Percentiles rank a stretch among this genome's conserved stretches.
Evolutionary conservation across 495 filamentous ascomycete species (phyloP).

Genomic region (Neurospora hispaniola): DNA sequence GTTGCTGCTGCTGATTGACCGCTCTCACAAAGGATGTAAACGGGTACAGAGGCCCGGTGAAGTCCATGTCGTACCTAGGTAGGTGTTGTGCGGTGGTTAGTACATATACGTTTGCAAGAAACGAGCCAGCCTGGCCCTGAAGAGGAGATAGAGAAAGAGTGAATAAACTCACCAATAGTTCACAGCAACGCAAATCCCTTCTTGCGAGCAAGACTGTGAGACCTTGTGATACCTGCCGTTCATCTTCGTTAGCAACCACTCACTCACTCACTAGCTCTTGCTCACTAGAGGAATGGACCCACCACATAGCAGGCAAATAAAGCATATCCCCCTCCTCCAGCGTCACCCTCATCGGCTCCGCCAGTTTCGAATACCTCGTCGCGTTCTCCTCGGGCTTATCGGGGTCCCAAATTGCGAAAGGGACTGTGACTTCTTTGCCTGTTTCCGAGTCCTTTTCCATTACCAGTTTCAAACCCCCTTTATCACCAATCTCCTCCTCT

Average conservation of each 20-base stretch:
- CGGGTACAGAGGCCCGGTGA: slow-evolving; percentile 48
- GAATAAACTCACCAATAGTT: slow-evolving; percentile 59
- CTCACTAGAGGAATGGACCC: slow-evolving; percentile 8
- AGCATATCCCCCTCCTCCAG: slow-evolving; percentile 64
- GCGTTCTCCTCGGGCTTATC: slow-evolving; percentile 37
- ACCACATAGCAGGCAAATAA: slow-evolving; percentile 72
- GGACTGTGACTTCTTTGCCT: slow-evolving; percentile 32
- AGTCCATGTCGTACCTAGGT: slow-evolving; percentile 60
- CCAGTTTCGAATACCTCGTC: slow-evolving; percentile 45
- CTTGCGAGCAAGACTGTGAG: slow-evolving; percentile 48
- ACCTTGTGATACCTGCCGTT: slow-evolving; percentile 49
- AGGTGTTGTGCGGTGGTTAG: not conserved
- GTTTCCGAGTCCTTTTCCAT: slow-evolving; percentile 27
- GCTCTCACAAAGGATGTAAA: slow-evolving; percentile 42
- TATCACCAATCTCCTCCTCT: not conserved
- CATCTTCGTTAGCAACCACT: too few relatives aligned
- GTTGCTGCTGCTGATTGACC: slow-evolving; percentile 1
- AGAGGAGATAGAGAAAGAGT: too few relatives aligned
- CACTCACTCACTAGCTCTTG: too few relatives aligned
- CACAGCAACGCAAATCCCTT: slow-evolving; percentile 60
- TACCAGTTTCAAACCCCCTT: slow-evolving; percentile 22
- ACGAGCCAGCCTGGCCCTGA: not conserved
- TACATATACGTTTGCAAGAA: not conserved
- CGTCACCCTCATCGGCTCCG: slow-evolving; percentile 46
- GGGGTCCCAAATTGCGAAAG: slow-evolving; percentile 64